Conservation (phyloP, 2,329 filamentous ascomycete genomes). For the Colletotrichum aenigma region DNA sequence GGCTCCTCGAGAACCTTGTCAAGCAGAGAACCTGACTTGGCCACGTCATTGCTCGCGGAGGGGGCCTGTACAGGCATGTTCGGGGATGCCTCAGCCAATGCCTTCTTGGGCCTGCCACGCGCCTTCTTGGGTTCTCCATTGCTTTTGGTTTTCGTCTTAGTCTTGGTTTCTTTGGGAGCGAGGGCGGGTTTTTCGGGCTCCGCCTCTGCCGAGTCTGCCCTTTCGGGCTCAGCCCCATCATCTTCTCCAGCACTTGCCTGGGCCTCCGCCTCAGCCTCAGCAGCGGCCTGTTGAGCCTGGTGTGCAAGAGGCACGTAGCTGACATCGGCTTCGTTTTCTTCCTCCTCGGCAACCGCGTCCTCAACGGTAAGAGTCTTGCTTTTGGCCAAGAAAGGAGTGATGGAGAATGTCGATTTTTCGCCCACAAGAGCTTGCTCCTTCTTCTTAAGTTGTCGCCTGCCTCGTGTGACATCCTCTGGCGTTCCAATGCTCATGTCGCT, state of each 20-base stretch:
- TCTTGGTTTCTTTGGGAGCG: conserved; percentile 22
- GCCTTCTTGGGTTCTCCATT: conserved; percentile 33
- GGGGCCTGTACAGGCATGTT: conserved; percentile 39
- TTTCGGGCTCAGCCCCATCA: neutral
- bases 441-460: conserved; percentile 57
- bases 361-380: conserved; percentile 56
- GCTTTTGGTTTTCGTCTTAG: conserved; percentile 25
- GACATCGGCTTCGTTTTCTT: conserved; percentile 28
- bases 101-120: conserved; percentile 52
- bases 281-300: neutral
- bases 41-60: conserved; percentile 25
- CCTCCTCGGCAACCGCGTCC: conserved; percentile 37
- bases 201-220: neutral
- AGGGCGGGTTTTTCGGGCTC: conserved; percentile 11
- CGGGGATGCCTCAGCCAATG: conserved; percentile 47
- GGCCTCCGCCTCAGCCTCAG: conserved; percentile 2
- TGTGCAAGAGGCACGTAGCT: conserved; percentile 18
- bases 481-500: conserved; percentile 54
- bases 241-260: neutral
- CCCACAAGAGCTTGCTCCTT: conserved; percentile 67
- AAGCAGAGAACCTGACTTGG: conserved; percentile 38
- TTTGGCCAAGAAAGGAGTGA: conserved; percentile 90
- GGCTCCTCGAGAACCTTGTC: conserved; percentile 46
- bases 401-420: conserved; percentile 91
- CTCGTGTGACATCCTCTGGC: conserved; percentile 43